These are phyloP conservation scores for Sporisorium exsertum DNA, from an alignment of 1,284 basidiomycete genomes.

Conservation along the genomic window DNA sequence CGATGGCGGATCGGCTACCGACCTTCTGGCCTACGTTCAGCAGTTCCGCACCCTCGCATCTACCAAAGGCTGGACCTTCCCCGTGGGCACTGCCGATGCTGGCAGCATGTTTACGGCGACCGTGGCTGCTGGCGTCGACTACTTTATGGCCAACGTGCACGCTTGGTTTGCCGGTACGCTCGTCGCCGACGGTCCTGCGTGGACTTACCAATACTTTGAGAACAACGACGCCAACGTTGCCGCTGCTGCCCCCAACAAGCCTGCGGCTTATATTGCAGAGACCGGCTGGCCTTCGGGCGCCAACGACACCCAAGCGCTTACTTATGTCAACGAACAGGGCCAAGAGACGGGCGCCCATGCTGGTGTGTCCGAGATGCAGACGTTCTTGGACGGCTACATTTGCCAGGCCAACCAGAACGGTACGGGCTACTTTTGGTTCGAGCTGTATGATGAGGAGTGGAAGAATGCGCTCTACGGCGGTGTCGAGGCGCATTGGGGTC, in stretches of 20 bases:
- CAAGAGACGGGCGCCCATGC: constrained; percentile 31
- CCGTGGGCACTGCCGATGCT: constrained; percentile 43
- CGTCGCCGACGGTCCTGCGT: constrained; percentile 32
- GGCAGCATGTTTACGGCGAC: constrained; percentile 40
- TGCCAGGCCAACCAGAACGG: constrained; percentile 41
- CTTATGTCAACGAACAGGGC: constrained; percentile 36
- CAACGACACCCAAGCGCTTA: constrained; percentile 25
- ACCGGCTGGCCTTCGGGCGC: constrained; percentile 43
- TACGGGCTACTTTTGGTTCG: constrained; percentile 47
- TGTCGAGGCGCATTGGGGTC: constrained; percentile 49
- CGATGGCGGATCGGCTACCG: constrained; percentile 29
- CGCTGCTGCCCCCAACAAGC: constrained; percentile 29
- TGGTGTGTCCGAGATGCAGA: constrained; percentile 33
- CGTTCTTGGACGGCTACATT: constrained; percentile 39
- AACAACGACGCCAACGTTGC: constrained; percentile 31
- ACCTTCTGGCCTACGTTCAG: constrained; percentile 36
- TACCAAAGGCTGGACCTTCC: constrained; percentile 29
- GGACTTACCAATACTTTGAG: constrained; percentile 44
- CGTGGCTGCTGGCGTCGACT: constrained; percentile 43
- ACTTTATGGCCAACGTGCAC: constrained; percentile 48
- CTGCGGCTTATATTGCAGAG: constrained; percentile 46
- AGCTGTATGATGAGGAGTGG: constrained; percentile 46
- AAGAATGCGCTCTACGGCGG: constrained; percentile 41
- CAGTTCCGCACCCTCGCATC: constrained; percentile 30
- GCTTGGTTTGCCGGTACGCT: constrained; percentile 46